Evolutionary conservation across 2,329 filamentous ascomycete species (phyloP).

Genomic region (Penicillium sp.): DNA sequence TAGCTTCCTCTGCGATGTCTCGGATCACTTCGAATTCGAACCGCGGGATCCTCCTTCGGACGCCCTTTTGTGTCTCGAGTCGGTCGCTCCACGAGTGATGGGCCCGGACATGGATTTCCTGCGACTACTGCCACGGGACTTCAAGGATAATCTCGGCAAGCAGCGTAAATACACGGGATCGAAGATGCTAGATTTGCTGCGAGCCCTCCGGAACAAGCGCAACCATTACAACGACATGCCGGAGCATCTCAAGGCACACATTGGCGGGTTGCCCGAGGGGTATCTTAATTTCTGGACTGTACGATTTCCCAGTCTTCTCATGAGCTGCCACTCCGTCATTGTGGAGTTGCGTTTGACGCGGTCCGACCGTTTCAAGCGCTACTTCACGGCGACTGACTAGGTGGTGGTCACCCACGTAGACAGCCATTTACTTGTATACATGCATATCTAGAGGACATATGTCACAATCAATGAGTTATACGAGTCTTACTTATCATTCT

Average conservation of each 20-base stretch:
- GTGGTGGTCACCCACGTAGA: too few relatives aligned
- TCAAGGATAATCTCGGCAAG: conserved; percentile 82
- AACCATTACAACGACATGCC: conserved; percentile 98
- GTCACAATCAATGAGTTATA: too few relatives aligned
- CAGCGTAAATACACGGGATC: conserved; percentile 88
- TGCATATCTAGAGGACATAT: too few relatives aligned
- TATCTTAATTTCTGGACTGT: conserved; percentile 79
- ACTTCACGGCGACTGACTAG: too few relatives aligned
- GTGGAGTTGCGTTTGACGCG: conserved; percentile 55
- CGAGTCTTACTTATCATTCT: too few relatives aligned
- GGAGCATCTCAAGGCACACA: conserved; percentile 61
- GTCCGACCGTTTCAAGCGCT: too few relatives aligned
- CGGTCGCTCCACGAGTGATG: conserved; percentile 37
- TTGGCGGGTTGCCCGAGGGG: conserved; percentile 67
- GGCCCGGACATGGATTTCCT: conserved; percentile 66
- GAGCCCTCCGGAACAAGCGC: conserved; percentile 87
- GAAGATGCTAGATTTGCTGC: conserved; percentile 72
- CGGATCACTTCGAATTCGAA: conserved; percentile 92
- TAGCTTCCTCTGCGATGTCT: conserved; percentile 88
- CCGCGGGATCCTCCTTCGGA: conserved; percentile 69
- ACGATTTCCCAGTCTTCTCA: conserved; percentile 67
- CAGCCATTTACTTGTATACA: too few relatives aligned
- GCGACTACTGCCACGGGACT: conserved; percentile 64
- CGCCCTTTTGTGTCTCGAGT: conserved; percentile 53
- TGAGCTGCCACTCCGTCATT: conserved; percentile 69